A percentile compares a stretch with the other conserved stretches of the same genome.
These are phyloP conservation scores for Aspergillus carbonarius DNA, from an alignment of 2,329 filamentous ascomycete genomes.

Conservation along the genomic window DNA sequence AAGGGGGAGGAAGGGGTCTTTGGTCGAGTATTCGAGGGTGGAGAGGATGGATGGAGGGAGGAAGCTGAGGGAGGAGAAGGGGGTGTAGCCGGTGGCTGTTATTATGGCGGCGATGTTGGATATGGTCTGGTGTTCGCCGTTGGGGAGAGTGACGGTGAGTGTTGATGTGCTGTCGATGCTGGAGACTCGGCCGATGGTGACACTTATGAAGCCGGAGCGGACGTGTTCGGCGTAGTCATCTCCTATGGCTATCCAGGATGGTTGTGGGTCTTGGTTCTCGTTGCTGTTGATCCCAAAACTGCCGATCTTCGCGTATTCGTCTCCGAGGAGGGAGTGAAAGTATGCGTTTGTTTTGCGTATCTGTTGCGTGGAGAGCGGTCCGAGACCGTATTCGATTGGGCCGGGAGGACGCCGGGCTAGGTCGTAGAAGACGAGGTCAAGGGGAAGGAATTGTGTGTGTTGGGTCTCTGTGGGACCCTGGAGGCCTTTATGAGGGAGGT, in stretches of 20 bases:
- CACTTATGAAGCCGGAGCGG: constrained; percentile 59
- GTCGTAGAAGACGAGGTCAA: constrained; percentile 73
- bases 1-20: constrained; percentile 58
- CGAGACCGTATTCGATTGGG: constrained; percentile 62
- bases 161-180: constrained; percentile 11
- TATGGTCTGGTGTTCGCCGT: constrained; percentile 46
- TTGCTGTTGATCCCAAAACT: constrained; percentile 32
- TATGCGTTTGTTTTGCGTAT: constrained; percentile 56
- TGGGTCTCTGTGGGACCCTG: neutral
- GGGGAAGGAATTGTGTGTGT: constrained; percentile 62
- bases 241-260: constrained; percentile 67
- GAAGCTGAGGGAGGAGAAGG: constrained; percentile 63
- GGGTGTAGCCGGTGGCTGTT: constrained; percentile 73
- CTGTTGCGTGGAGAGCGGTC: constrained; percentile 60
- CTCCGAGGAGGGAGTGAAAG: constrained; percentile 44
- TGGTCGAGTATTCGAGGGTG: constrained; percentile 57
- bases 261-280: constrained; percentile 47
- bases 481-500: constrained; percentile 37
- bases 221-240: constrained; percentile 74
- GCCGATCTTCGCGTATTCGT: constrained; percentile 45
- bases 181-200: constrained; percentile 46
- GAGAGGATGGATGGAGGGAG: constrained; percentile 58
- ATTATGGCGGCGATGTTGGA: constrained; percentile 65
- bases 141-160: constrained; percentile 28
- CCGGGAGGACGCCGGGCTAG: constrained; percentile 59